Conservation (phyloP, 1,284 basidiomycete genomes). For the Apiotrichum veenhuisii region DNA sequence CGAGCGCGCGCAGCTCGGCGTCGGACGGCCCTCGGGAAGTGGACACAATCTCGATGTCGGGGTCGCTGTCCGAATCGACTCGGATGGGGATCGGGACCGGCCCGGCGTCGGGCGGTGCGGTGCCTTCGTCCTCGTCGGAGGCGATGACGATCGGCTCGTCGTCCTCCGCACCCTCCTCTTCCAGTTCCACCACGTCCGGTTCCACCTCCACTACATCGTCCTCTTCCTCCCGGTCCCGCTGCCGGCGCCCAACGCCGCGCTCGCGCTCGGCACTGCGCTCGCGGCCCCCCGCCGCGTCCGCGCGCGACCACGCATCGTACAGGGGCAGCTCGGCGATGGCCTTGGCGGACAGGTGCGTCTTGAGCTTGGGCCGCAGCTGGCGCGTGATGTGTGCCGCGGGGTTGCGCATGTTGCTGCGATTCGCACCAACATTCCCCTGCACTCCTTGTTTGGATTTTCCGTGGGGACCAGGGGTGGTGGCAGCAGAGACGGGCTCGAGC, state of each 20-base stretch:
- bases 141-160: neutral
- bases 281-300: neutral
- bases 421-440: no score
- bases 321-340: conserved; percentile 35
- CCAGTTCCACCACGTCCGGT: neutral
- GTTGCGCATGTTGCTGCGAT: conserved; percentile 10
- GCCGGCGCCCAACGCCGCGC: no score
- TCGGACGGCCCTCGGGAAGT: conserved; percentile 29
- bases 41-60: conserved; percentile 5
- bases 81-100: neutral
- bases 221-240: no score
- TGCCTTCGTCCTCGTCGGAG: neutral
- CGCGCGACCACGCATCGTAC: conserved; percentile 34
- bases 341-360: conserved; percentile 36
- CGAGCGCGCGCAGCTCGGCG: conserved; percentile 59
- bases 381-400: conserved; percentile 42
- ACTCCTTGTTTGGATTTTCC: no score
- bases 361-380: conserved; percentile 42
- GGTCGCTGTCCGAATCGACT: neutral
- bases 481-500: neutral
- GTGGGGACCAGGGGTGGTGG: no score
- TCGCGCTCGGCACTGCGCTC: neutral
- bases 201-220: no score
- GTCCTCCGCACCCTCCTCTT: neutral
- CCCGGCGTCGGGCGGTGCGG: neutral